Conservation (phyloP, 1,284 basidiomycete genomes). For the Coniferiporia weirii region DNA sequence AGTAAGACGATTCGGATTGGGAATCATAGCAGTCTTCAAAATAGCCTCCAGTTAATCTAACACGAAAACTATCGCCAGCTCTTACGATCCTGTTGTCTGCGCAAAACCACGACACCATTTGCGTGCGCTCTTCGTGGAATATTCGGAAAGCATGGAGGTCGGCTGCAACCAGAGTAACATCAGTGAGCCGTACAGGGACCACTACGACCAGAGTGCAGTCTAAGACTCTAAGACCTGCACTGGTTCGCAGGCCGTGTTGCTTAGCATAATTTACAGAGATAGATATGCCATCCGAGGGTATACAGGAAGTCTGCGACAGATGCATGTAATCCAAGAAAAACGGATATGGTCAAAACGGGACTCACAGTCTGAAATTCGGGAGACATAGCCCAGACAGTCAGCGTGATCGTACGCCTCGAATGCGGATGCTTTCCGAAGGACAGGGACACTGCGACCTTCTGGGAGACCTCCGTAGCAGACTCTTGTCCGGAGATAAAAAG, state of each 20-base stretch:
- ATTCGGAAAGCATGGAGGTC: neutral
- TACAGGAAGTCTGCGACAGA: neutral
- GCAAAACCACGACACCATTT: slow-evolving; percentile 8
- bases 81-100: slow-evolving; percentile 7
- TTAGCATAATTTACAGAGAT: neutral
- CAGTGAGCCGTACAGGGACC: slow-evolving; percentile 3
- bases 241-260: neutral
- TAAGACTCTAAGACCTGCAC: neutral
- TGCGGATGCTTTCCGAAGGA: neutral
- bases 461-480: neutral
- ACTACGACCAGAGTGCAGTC: neutral
- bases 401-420: neutral
- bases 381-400: neutral
- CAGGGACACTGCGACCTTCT: slow-evolving; percentile 7
- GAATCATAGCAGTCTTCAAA: neutral
- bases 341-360: neutral
- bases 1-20: slow-evolving; percentile 25
- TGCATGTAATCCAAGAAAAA: neutral
- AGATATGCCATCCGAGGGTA: neutral
- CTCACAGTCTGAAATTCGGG: neutral
- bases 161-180: neutral
- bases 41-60: neutral
- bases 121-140: neutral
- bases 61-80: slow-evolving; percentile 4
- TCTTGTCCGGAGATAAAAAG: slow-evolving; percentile 2